Evolutionary conservation across 176 grass and related monocot species (phyloP).

Genomic region (Microstegium vimineum): DNA sequence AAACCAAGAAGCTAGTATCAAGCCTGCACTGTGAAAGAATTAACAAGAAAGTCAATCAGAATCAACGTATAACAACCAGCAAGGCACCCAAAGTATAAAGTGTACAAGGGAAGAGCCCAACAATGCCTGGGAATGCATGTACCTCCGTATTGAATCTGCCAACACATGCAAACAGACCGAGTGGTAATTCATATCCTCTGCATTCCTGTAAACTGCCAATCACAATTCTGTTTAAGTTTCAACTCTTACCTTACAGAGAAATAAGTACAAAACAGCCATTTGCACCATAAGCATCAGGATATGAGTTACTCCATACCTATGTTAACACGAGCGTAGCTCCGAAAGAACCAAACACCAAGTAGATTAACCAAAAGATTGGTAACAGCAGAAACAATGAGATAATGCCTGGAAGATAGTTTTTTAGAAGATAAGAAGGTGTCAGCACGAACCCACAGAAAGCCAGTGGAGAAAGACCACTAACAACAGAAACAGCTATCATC

Average conservation of each 20-base stretch:
- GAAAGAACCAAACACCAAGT: constrained; percentile 96
- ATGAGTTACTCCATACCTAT: constrained; percentile 49
- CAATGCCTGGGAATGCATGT: not conserved
- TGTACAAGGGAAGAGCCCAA: constrained; percentile 6
- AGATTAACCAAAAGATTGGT: constrained; percentile 98
- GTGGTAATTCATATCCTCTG: constrained; percentile 99
- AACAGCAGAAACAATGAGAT: constrained; percentile 90
- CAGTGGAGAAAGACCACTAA: not conserved
- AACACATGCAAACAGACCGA: constrained; percentile 92
- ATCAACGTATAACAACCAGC: not conserved
- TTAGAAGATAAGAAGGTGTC: not conserved
- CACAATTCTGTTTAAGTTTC: not conserved
- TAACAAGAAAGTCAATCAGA: not conserved
- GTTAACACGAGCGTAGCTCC: constrained; percentile 83
- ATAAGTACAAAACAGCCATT: not conserved
- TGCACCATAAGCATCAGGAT: not conserved
- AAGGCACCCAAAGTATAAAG: not conserved
- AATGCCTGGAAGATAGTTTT: constrained; percentile 59
- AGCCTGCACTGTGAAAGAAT: constrained; percentile 79
- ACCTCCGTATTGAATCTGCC: constrained; percentile 94
- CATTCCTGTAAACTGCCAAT: constrained; percentile 78
- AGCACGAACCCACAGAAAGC: not conserved
- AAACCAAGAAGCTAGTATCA: constrained; percentile 98
- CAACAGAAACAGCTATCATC: not conserved
- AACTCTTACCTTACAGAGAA: not conserved